phyloP scores from a whole-genome alignment of 225 moss, liverwort and hornwort species.

The Takakia lepidozioides region DNA sequence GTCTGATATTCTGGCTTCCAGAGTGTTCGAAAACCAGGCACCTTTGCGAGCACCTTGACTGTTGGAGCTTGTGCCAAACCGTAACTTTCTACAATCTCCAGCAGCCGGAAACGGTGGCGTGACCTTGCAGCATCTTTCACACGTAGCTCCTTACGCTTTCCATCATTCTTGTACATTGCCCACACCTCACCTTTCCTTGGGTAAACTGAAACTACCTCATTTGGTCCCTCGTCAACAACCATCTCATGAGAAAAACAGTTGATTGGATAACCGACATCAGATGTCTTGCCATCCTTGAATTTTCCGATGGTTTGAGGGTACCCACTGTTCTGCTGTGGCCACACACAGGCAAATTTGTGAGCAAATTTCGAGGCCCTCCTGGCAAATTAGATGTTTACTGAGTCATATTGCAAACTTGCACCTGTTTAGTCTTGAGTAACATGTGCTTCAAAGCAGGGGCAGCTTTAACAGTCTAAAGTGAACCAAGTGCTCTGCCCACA shows the following conservation, averaged over 20 bases:
- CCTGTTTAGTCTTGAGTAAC: too few species aligned
- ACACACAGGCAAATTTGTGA: too few species aligned
- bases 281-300: constrained; percentile 26
- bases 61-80: constrained; percentile 13
- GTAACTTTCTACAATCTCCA: constrained; percentile 26
- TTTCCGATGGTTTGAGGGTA: constrained; percentile 16
- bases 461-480: too few species aligned
- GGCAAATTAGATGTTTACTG: too few species aligned
- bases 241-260: constrained; percentile 46
- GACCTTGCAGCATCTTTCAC: too few species aligned
- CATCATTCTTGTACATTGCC: constrained; percentile 21
- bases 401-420: too few species aligned
- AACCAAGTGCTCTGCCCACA: too few species aligned
- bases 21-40: constrained; percentile 39
- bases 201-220: constrained; percentile 23
- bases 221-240: constrained; percentile 11
- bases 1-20: constrained; percentile 38
- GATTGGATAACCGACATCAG: constrained; percentile 5
- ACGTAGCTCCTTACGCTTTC: background rate
- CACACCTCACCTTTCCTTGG: constrained; percentile 45
- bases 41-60: constrained; percentile 34
- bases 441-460: too few species aligned
- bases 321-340: constrained; percentile 5
- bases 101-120: constrained; percentile 21
- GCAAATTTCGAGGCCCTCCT: too few species aligned